Evolutionary conservation across 495 filamentous ascomycete species (phyloP).

Genomic region (Usnea hakonensis): DNA sequence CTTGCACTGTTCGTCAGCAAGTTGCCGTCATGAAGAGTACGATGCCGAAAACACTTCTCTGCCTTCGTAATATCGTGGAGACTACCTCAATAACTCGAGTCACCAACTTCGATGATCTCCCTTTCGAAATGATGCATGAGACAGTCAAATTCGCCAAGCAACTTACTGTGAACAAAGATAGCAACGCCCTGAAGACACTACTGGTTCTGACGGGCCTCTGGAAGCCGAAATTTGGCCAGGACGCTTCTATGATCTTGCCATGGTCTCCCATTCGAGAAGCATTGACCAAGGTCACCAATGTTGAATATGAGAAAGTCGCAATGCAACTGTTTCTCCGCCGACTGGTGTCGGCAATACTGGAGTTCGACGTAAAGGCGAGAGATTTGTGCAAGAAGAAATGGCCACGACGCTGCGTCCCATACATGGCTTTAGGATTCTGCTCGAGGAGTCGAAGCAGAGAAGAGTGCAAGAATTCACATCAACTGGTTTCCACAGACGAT

Average conservation of each 20-base stretch:
- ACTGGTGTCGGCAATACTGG: background rate
- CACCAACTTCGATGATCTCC: background rate
- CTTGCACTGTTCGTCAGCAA: background rate
- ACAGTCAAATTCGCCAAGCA: constrained; percentile 23
- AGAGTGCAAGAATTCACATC: background rate
- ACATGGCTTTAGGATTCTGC: background rate
- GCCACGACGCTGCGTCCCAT: background rate
- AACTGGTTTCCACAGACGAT: background rate
- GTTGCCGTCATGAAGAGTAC: background rate
- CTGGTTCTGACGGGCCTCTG: constrained; percentile 6
- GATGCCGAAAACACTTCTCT: background rate
- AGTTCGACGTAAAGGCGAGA: background rate
- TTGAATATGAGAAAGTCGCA: background rate
- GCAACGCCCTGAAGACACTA: background rate
- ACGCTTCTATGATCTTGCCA: background rate
- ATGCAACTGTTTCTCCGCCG: background rate
- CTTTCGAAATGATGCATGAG: constrained; percentile 27
- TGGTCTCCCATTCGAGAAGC: constrained; percentile 5
- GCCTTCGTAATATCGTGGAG: background rate
- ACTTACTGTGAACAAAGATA: constrained; percentile 19
- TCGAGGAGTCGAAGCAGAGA: background rate
- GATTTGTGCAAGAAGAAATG: background rate
- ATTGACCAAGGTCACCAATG: no score
- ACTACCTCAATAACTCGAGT: background rate
- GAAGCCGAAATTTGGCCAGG: background rate